These are phyloP conservation scores for Penicillium subrubescens DNA, from an alignment of 495 filamentous ascomycete genomes.

Conservation along the genomic window DNA sequence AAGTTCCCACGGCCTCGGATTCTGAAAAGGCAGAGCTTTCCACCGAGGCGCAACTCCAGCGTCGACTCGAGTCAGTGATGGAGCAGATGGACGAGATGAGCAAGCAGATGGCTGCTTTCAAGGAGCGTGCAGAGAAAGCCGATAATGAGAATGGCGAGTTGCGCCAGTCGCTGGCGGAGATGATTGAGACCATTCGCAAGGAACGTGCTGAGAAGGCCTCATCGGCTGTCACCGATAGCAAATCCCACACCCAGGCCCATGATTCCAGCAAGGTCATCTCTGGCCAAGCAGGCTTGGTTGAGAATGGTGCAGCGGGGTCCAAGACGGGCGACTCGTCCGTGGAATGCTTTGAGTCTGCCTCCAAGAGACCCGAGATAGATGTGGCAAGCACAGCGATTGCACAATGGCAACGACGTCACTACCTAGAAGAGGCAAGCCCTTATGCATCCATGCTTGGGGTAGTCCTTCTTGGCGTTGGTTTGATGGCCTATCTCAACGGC, in stretches of 20 bases:
- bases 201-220: conserved; percentile 52
- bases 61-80: conserved; percentile 76
- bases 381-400: conserved; percentile 42
- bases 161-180: conserved; percentile 77
- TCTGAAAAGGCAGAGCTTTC: conserved; percentile 34
- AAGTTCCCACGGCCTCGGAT: conserved; percentile 35
- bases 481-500: conserved; percentile 94
- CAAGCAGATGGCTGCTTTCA: conserved; percentile 75
- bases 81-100: conserved; percentile 82
- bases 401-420: conserved; percentile 38
- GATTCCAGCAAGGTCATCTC: conserved; percentile 5
- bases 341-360: conserved; percentile 27
- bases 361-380: conserved; percentile 40
- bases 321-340: conserved; percentile 23
- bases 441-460: conserved; percentile 89
- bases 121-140: conserved; percentile 73
- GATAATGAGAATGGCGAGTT: conserved; percentile 70
- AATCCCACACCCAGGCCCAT: conserved; percentile 10
- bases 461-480: conserved; percentile 81
- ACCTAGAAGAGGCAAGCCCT: conserved; percentile 70
- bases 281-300: conserved; percentile 5
- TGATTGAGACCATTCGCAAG: conserved; percentile 79
- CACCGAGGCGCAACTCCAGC: conserved; percentile 57
- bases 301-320: conserved; percentile 13
- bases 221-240: background rate